Evolutionary conservation across 345 rosid genomes (phyloP), one percentile per base, ranked within the genome.

Genomic region (Moringa oleifera): DNA sequence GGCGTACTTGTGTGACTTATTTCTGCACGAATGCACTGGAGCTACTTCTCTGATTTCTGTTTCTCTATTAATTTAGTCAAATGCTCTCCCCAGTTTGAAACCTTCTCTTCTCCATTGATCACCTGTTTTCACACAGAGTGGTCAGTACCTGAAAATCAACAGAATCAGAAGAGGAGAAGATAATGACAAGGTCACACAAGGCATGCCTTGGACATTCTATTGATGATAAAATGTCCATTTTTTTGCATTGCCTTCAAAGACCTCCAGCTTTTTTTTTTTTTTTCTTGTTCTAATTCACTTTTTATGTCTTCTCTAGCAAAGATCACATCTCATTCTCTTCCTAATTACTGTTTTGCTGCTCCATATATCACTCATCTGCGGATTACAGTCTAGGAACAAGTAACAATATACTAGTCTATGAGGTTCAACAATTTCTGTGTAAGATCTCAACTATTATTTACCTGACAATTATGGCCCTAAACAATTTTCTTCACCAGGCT

Each of bases 61-160:
- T 58, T 80, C 74, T 81, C 71, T 81, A 87, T 80, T 74, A 92
- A 46, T 66, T 69, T 76, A 67, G 70, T 71, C 70, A 90, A 69
- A 59, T 75, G 72, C 67, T 83, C 83, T 66, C 75, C 85, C 94
- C 96, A 88, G 61, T 93, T 84, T 19, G 86, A 73, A 59, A 90
- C 85, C 67, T 58, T 65, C 62, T 84, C 91, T 53, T 70, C 95
- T 64, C 94, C 96, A 64, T 80, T 84, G 1, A 79, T 70, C 60
- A 84, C 97, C 97, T 89, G 55, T 45, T 59, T 24, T 56, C 62
- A 46, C 50, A 2, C 47, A 41, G 12, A 41, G 47, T 41, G 47
- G 17, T 4, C 12, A 41, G 13, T 15, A 41, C 47, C 47, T 15
- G 12, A 41, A 4, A 41, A 41, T 15, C 12, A 41, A 5, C 47